These are phyloP conservation scores for Amphichorda felina DNA, from an alignment of 2,329 filamentous ascomycete genomes.

Conservation along the genomic window DNA sequence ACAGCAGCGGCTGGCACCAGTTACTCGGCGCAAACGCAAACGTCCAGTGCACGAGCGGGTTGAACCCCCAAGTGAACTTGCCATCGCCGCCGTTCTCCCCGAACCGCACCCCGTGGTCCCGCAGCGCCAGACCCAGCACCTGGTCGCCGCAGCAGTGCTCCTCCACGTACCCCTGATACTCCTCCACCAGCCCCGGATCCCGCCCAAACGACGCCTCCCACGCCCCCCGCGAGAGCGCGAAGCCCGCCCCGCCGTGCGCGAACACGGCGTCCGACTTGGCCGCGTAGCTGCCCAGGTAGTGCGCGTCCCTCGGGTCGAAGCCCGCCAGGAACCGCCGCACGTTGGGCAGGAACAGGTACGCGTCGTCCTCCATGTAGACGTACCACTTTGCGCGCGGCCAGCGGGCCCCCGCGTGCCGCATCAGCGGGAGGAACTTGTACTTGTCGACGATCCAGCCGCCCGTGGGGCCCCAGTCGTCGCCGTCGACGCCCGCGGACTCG, in stretches of 20 bases:
- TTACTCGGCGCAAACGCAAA: conserved; percentile 10
- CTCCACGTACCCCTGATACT: conserved; percentile 10
- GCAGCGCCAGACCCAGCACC: conserved; percentile 9
- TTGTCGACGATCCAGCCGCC: conserved; percentile 15
- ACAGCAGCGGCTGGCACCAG: conserved; percentile 12
- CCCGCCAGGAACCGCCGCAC: conserved; percentile 7
- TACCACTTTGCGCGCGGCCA: conserved; percentile 10
- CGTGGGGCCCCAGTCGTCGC: conserved; percentile 11
- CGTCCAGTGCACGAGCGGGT: conserved; percentile 11
- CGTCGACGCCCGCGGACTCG: conserved; percentile 9
- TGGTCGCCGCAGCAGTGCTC: conserved; percentile 14
- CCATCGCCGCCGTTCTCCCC: conserved; percentile 13
- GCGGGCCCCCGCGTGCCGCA: conserved; percentile 11
- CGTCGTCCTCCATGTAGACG: too few relatives aligned
- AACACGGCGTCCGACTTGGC: conserved; percentile 11
- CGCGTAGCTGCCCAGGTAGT: conserved; percentile 12
- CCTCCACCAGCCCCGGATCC: conserved; percentile 7
- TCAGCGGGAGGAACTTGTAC: conserved; percentile 13
- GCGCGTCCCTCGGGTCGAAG: conserved; percentile 9
- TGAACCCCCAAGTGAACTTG: conserved; percentile 13
- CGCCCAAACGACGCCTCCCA: conserved; percentile 11
- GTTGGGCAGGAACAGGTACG: conserved; percentile 12
- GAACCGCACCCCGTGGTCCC: conserved; percentile 9
- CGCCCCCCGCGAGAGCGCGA: conserved; percentile 10
- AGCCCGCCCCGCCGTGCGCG: conserved; percentile 12